Percentiles rank a stretch among this genome's conserved stretches.
Conservation (phyloP, 2,329 filamentous ascomycete genomes). For the Diaporthe sp. region DNA sequence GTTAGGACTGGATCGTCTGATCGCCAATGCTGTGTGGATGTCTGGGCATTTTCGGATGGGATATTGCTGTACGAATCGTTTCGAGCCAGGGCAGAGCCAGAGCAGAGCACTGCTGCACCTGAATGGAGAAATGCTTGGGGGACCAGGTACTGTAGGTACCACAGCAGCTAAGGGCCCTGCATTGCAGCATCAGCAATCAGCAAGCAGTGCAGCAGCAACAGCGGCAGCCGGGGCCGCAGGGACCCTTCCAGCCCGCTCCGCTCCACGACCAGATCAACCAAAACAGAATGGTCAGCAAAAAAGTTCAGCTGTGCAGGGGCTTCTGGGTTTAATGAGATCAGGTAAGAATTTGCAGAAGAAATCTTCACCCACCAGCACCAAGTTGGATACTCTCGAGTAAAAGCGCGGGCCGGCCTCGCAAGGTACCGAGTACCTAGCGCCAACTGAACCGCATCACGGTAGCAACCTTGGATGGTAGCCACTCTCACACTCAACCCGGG, state of each 20-base stretch:
- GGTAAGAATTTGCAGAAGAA: slow-evolving; percentile 20
- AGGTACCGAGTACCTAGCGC: not conserved
- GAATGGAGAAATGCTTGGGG: not conserved
- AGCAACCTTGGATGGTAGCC: not conserved
- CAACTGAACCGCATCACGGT: not conserved
- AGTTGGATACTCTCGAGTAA: not conserved
- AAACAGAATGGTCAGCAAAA: slow-evolving; percentile 29
- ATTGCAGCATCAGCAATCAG: not conserved
- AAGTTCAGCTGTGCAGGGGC: slow-evolving; percentile 25
- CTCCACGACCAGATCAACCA: slow-evolving; percentile 23
- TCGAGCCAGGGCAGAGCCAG: not conserved
- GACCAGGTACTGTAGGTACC: not conserved
- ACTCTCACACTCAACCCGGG: not conserved
- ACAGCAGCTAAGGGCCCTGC: slow-evolving; percentile 9
- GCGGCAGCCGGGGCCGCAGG: not conserved
- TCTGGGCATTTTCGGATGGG: slow-evolving; percentile 26
- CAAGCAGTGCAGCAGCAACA: not conserved
- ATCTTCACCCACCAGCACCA: not conserved
- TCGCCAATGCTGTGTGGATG: slow-evolving; percentile 31
- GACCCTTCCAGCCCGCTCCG: slow-evolving; percentile 19
- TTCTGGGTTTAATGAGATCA: slow-evolving; percentile 17
- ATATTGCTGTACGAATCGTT: slow-evolving; percentile 19
- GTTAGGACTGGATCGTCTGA: slow-evolving; percentile 26
- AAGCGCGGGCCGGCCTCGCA: not conserved
- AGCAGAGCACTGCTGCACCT: not conserved